Conservation (phyloP, 257 asterid species). For the Solanum virginianum region DNA sequence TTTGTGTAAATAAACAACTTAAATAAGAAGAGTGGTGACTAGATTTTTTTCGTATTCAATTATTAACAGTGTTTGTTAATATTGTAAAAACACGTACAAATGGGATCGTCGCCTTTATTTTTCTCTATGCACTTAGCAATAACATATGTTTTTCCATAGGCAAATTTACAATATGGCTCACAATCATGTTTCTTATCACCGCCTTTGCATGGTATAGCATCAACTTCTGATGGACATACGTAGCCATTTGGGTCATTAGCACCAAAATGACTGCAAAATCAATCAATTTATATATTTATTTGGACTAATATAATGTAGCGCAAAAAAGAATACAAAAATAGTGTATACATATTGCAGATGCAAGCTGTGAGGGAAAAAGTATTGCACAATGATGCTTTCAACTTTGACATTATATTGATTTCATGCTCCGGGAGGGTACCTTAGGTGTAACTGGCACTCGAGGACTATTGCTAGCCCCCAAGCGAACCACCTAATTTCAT, state of each 20-base stretch:
- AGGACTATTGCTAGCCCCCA: too few relatives aligned
- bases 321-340: neutral
- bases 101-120: neutral
- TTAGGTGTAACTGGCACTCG: too few relatives aligned
- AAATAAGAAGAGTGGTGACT: neutral
- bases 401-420: neutral
- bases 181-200: neutral
- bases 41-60: too few relatives aligned
- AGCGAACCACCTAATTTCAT: too few relatives aligned
- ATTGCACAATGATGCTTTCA: neutral
- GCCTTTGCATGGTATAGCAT: neutral
- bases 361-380: neutral
- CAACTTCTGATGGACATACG: neutral
- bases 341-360: neutral
- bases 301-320: neutral
- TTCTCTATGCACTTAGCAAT: neutral
- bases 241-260: neutral
- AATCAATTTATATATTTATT: neutral
- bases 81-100: neutral
- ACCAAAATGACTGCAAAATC: neutral
- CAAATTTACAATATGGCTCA: neutral
- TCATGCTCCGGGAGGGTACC: too few relatives aligned
- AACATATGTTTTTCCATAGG: neutral
- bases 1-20: too few relatives aligned
- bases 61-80: neutral